Conservation (phyloP, 2,329 filamentous ascomycete genomes). For the Delphinella strobiligena region DNA sequence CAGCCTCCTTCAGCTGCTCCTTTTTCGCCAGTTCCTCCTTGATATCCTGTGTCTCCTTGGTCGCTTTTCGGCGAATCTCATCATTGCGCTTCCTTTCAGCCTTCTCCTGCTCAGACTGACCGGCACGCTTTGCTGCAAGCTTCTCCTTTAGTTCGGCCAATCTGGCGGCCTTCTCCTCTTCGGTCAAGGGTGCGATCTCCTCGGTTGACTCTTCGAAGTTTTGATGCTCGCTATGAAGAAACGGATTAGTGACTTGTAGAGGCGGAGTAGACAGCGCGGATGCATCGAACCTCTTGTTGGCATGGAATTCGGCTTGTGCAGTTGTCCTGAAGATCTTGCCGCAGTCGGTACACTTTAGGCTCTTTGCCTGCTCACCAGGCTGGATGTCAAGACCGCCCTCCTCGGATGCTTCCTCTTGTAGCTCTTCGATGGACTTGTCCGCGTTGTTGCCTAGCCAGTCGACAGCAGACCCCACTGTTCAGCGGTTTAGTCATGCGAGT, state of each 20-base stretch:
- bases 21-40: conserved; percentile 84
- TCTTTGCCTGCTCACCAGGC: conserved; percentile 60
- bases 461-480: conserved; percentile 68
- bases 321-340: conserved; percentile 79
- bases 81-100: conserved; percentile 78
- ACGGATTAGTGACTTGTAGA: conserved; percentile 4
- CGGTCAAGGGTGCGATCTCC: conserved; percentile 79
- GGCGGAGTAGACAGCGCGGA: not conserved
- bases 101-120: conserved; percentile 60
- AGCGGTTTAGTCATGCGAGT: not conserved
- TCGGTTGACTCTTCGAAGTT: conserved; percentile 92
- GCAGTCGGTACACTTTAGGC: conserved; percentile 88
- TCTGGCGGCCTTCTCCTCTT: conserved; percentile 77
- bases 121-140: conserved; percentile 59
- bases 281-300: conserved; percentile 59
- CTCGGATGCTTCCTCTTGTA: conserved; percentile 38
- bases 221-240: conserved; percentile 53
- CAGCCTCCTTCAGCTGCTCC: conserved; percentile 84
- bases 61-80: conserved; percentile 72
- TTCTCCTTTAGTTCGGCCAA: conserved; percentile 63
- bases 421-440: conserved; percentile 74
- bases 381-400: conserved; percentile 50
- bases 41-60: conserved; percentile 73
- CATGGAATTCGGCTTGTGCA: conserved; percentile 79
- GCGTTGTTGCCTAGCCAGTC: conserved; percentile 92